Percentiles rank a stretch among this genome's conserved stretches.
phyloP scores from a whole-genome alignment of 148 eudicot species.

The Persicaria tinctoria region DNA sequence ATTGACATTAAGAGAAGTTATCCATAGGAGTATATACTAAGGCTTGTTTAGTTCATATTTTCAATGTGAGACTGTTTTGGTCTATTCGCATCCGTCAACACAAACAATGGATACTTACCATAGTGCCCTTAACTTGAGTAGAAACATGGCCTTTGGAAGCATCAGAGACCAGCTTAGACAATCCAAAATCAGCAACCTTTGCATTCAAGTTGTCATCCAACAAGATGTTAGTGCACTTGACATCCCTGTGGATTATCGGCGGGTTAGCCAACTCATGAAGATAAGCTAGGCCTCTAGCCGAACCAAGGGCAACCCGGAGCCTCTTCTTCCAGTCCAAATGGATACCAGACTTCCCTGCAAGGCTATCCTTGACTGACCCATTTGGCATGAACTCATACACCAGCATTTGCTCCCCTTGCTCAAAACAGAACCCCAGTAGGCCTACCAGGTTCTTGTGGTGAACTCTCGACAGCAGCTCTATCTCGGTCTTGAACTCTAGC shows the following conservation, averaged over 20 bases:
- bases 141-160: constrained; percentile 66
- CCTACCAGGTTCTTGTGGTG: constrained; percentile 90
- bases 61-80: too few species aligned
- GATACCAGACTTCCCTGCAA: constrained; percentile 76
- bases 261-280: constrained; percentile 92
- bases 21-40: too few species aligned
- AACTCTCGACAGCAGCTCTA: constrained; percentile 89
- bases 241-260: constrained; percentile 90
- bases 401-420: constrained; percentile 82
- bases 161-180: constrained; percentile 82
- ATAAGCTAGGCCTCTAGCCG: constrained; percentile 88
- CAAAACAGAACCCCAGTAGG: constrained; percentile 84
- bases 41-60: too few species aligned
- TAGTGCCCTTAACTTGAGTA: constrained; percentile 93
- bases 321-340: constrained; percentile 86
- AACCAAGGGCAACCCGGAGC: constrained; percentile 72
- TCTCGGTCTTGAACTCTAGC: constrained; percentile 87
- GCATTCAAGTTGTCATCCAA: constrained; percentile 78
- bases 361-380: constrained; percentile 74
- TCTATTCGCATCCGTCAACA: too few species aligned
- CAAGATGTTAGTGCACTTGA: constrained; percentile 80
- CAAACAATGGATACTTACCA: constrained; percentile 32
- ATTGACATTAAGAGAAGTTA: not conserved
- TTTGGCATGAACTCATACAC: constrained; percentile 88
- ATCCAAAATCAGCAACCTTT: constrained; percentile 90